Evolutionary conservation across 2,329 filamentous ascomycete genomes (phyloP).

Genomic region (Penicillium sp.): DNA sequence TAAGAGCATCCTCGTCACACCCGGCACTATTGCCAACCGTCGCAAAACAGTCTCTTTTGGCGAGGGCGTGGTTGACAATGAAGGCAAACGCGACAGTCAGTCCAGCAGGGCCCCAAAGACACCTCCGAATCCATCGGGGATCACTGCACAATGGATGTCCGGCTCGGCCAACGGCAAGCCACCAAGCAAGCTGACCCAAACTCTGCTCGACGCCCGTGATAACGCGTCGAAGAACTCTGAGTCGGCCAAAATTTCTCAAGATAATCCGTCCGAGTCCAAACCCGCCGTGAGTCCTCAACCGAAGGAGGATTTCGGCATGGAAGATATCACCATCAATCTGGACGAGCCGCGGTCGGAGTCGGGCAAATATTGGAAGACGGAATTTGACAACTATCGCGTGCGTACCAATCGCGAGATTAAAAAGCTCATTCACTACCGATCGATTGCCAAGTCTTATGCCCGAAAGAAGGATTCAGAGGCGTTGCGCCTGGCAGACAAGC

Average conservation of each 20-base stretch:
- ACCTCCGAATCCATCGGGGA: slow-evolving; percentile 48
- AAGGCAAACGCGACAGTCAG: slow-evolving; percentile 49
- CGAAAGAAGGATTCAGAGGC: slow-evolving; percentile 61
- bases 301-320: slow-evolving; percentile 36
- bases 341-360: slow-evolving; percentile 59
- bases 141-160: slow-evolving; percentile 46
- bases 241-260: slow-evolving; percentile 11
- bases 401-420: slow-evolving; percentile 62
- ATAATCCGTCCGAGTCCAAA: slow-evolving; percentile 17
- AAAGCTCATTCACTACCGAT: slow-evolving; percentile 61
- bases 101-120: slow-evolving; percentile 51
- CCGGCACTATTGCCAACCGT: slow-evolving; percentile 57
- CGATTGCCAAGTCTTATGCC: slow-evolving; percentile 60
- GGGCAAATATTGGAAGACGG: slow-evolving; percentile 63
- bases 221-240: slow-evolving; percentile 32
- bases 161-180: slow-evolving; percentile 37
- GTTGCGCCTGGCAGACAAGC: slow-evolving; percentile 52
- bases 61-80: slow-evolving; percentile 58
- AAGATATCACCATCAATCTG: slow-evolving; percentile 54
- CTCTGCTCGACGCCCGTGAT: slow-evolving; percentile 43
- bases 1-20: slow-evolving; percentile 66
- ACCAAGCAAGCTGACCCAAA: slow-evolving; percentile 45
- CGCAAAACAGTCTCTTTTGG: slow-evolving; percentile 65
- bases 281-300: slow-evolving; percentile 13
- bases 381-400: slow-evolving; percentile 60